These are phyloP conservation scores for Gillenia trifoliata DNA, from an alignment of 306 rosid species.

Conservation along the genomic window DNA sequence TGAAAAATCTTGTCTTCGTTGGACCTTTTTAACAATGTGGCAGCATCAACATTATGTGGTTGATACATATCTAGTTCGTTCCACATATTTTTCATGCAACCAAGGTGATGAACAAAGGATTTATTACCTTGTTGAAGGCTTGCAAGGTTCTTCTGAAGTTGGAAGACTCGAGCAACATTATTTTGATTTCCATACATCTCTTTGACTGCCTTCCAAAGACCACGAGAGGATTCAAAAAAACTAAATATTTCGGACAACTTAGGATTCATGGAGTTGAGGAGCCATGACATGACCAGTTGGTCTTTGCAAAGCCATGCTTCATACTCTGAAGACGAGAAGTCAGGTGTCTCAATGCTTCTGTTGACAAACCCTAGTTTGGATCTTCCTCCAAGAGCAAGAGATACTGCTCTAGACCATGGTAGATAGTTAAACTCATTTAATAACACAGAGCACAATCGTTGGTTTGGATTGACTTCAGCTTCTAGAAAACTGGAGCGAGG, in stretches of 20 bases:
- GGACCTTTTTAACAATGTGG: neutral
- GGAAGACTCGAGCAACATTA: neutral
- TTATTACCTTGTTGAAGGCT: neutral
- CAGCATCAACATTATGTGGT: neutral
- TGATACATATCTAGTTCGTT: neutral
- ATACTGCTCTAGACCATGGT: neutral
- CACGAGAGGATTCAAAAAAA: neutral
- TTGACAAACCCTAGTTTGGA: neutral
- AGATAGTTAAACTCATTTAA: constrained; percentile 6
- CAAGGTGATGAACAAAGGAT: neutral
- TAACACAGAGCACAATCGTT: neutral
- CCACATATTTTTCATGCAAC: neutral
- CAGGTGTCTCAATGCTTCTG: neutral
- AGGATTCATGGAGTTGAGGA: neutral
- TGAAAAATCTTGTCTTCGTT: neutral
- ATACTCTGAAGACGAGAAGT: neutral
- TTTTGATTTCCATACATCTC: neutral
- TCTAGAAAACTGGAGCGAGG: neutral
- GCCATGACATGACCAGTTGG: constrained; percentile 3
- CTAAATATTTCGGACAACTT: neutral
- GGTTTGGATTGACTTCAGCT: neutral
- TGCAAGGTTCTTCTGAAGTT: neutral
- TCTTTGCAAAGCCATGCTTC: neutral
- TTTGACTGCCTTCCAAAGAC: neutral
- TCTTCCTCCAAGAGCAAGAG: constrained; percentile 1